These are phyloP conservation scores for Filosporella fistucella DNA, from an alignment of 495 filamentous ascomycete species.

Conservation along the genomic window DNA sequence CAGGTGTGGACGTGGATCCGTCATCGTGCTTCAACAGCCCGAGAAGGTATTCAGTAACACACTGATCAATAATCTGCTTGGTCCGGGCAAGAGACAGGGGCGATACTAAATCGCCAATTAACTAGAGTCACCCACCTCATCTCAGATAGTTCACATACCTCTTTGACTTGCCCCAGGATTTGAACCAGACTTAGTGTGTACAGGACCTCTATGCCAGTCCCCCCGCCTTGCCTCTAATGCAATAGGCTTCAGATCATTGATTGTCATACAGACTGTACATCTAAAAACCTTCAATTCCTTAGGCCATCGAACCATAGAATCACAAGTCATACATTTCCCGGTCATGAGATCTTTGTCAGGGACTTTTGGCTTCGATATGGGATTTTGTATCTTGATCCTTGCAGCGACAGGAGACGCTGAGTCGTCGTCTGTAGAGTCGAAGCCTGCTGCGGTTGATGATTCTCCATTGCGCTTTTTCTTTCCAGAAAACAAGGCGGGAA, in stretches of 20 bases:
- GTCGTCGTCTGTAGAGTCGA: slow-evolving; percentile 21
- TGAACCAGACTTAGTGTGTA: slow-evolving; percentile 4
- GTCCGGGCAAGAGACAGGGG: slow-evolving; percentile 44
- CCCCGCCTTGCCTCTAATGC: slow-evolving; percentile 17
- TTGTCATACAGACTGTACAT: slow-evolving; percentile 80
- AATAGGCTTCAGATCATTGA: slow-evolving; percentile 71
- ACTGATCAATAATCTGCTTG: slow-evolving; percentile 46
- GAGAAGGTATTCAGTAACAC: slow-evolving; percentile 47
- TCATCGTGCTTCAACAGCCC: slow-evolving; percentile 19
- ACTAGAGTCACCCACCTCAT: not conserved
- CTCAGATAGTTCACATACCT: slow-evolving; percentile 2
- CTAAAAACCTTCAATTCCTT: slow-evolving; percentile 67
- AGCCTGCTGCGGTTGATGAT: not conserved
- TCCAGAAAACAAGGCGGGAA: slow-evolving; percentile 57
- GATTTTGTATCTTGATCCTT: not conserved
- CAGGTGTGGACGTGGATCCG: not conserved
- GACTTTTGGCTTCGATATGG: slow-evolving; percentile 10
- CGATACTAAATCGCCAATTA: slow-evolving; percentile 6
- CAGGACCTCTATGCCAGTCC: slow-evolving; percentile 17
- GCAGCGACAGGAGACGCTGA: not conserved
- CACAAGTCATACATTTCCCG: slow-evolving; percentile 79
- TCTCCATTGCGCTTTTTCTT: slow-evolving; percentile 47
- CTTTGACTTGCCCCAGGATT: slow-evolving; percentile 3
- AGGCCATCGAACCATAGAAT: slow-evolving; percentile 81
- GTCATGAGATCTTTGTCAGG: slow-evolving; percentile 44